Base-by-base conservation (phyloP, 2,329 filamentous ascomycete species). In the Aureobasidium sp. region DNA sequence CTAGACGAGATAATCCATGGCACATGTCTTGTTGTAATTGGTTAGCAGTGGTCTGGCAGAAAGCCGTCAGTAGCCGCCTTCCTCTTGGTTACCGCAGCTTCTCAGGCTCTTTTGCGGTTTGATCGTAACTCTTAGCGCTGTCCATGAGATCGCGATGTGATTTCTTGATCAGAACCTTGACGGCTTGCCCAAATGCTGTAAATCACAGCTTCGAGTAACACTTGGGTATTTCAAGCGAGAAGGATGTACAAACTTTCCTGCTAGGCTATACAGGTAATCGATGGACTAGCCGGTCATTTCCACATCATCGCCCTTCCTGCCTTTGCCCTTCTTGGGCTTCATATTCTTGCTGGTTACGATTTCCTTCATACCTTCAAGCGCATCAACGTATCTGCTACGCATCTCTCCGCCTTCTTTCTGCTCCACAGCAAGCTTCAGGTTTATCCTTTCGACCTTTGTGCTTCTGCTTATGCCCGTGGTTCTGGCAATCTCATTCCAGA, bases 401-500 rank as follows among this genome's bases (percentile, higher is more conserved):
- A 68, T 70, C 41, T 75, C 71, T 32, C 72, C 73, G n/a, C 67
- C 74, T 30, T 57, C 55, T 41, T 60, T 37, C 58, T 61, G 59
- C 47, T 69, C 68, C 27, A 73, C 72, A 54, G 74, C 62, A 63
- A 75, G 72, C 5, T 36, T 54, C 68, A 76, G 72, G 57, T 76
- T 77, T 45, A 77, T 67, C 47, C 80, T 76, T 65, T 75, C 74
- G 30, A 82, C 76, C 64, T 76, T 79, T 3, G 65, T 71, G 3
- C 70, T 71, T 53, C 83, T 77, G 62, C 76, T 72, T 5, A 86
- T 78, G 62, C 79, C 81, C 29, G 74, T 70, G 5, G 78, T 77
- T 61, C 81, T 82, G 1, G 85, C 88, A 64, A 97, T 87, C 67
- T 89, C 88, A 63, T 88, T 88, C 83, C 90, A 91, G 75, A 97